phyloP scores from a whole-genome alignment of 2,329 filamentous ascomycete genomes.

The Neonectria sp. region DNA sequence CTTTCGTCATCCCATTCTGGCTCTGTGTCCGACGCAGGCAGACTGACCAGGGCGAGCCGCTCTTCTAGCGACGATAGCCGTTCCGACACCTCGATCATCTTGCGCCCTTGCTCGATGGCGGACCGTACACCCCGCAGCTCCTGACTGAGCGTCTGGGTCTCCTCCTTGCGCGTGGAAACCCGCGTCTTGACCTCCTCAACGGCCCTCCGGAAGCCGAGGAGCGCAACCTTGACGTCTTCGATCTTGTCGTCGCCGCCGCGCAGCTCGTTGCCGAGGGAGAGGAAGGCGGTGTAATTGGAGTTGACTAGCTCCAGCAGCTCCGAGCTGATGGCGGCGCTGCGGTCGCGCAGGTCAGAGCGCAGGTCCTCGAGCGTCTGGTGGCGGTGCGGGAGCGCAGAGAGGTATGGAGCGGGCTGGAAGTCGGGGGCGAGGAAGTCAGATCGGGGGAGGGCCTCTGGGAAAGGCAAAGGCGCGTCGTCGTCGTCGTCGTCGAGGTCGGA shows the following conservation, averaged over 20 bases:
- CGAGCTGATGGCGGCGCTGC: slow-evolving; percentile 83
- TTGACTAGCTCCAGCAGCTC: slow-evolving; percentile 97
- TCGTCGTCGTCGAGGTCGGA: slow-evolving; percentile 71
- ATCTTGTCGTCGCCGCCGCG: slow-evolving; percentile 92
- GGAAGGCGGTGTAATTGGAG: slow-evolving; percentile 92
- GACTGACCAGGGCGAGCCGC: slow-evolving; percentile 68
- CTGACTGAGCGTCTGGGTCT: slow-evolving; percentile 74
- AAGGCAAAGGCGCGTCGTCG: slow-evolving; percentile 83
- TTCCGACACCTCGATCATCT: slow-evolving; percentile 78
- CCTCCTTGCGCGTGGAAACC: slow-evolving; percentile 74
- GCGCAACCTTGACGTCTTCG: slow-evolving; percentile 88
- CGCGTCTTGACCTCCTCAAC: slow-evolving; percentile 80
- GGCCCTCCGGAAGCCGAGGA: slow-evolving; percentile 88
- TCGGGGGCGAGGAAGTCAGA: slow-evolving; percentile 82
- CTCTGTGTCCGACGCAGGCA: slow-evolving; percentile 41
- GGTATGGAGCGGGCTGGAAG: slow-evolving; percentile 87
- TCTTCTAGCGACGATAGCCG: slow-evolving; percentile 75
- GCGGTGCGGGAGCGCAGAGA: slow-evolving; percentile 84
- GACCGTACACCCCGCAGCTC: slow-evolving; percentile 77
- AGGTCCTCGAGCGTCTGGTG: slow-evolving; percentile 98
- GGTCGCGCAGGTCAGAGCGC: slow-evolving; percentile 85
- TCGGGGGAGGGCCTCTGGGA: slow-evolving; percentile 87
- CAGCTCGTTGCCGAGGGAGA: slow-evolving; percentile 85
- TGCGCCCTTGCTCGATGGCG: slow-evolving; percentile 73
- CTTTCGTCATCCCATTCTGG: slow-evolving; percentile 55